These are phyloP conservation scores for Pythium coloratum DNA, from an alignment of 352 stramenopile genomes.

Conservation along the genomic window DNA sequence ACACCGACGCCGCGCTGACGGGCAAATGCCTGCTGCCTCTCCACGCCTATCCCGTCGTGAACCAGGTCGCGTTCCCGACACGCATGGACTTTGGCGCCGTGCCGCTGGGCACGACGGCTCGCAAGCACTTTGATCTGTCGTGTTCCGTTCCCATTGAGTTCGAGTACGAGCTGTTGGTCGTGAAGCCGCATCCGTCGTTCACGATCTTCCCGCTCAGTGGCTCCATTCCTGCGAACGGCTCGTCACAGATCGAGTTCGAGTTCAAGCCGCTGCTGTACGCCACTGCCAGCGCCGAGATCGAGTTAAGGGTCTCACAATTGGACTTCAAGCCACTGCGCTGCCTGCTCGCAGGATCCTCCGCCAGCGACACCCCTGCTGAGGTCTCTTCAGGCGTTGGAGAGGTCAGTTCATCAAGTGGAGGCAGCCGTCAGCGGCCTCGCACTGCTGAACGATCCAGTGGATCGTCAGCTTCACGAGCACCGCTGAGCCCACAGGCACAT, in stretches of 20 bases:
- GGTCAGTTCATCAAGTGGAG: not conserved
- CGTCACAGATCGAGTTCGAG: slow-evolving; percentile 66
- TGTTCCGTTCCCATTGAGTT: slow-evolving; percentile 89
- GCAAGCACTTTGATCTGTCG: slow-evolving; percentile 42
- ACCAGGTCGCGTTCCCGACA: slow-evolving; percentile 70
- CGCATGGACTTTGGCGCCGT: slow-evolving; percentile 85
- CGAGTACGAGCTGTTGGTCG: slow-evolving; percentile 77
- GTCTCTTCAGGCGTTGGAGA: not conserved
- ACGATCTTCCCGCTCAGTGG: slow-evolving; percentile 68
- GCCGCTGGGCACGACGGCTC: slow-evolving; percentile 43
- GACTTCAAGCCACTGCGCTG: slow-evolving; percentile 71
- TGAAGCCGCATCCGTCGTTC: slow-evolving; percentile 73
- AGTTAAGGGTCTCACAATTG: slow-evolving; percentile 77
- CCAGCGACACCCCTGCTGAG: slow-evolving; percentile 25
- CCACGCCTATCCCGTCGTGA: slow-evolving; percentile 87
- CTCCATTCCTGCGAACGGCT: slow-evolving; percentile 68
- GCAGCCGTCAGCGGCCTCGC: not conserved
- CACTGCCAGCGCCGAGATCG: slow-evolving; percentile 67
- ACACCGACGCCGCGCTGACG: slow-evolving; percentile 33
- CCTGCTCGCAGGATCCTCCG: slow-evolving; percentile 59
- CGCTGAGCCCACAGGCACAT: slow-evolving; percentile 10
- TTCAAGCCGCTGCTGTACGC: slow-evolving; percentile 66
- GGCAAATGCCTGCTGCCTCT: slow-evolving; percentile 70
- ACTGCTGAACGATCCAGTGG: not conserved
- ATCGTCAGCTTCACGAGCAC: not conserved